These are phyloP conservation scores for Astrothelium subdiscretum DNA, from an alignment of 495 filamentous ascomycete genomes.

Conservation along the genomic window DNA sequence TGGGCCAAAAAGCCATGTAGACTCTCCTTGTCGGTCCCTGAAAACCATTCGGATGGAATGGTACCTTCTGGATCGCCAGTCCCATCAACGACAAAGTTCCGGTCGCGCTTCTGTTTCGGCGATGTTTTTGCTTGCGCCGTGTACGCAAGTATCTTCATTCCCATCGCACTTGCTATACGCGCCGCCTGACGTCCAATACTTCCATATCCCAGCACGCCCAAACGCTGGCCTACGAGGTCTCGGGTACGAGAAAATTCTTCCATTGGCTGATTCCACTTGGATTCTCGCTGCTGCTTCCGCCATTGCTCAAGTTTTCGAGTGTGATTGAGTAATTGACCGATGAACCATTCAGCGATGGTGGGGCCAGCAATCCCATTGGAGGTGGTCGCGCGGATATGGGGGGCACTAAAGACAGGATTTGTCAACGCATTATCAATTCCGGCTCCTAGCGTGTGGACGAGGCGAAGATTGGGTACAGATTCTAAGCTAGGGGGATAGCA, in stretches of 20 bases:
- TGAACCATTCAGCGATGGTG: slow-evolving; percentile 73
- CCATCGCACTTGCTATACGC: slow-evolving; percentile 58
- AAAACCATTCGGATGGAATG: slow-evolving; percentile 63
- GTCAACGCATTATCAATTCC: slow-evolving; percentile 58
- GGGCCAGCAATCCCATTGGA: slow-evolving; percentile 71
- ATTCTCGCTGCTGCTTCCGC: slow-evolving; percentile 40
- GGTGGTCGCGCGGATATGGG: slow-evolving; percentile 54
- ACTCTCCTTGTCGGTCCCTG: slow-evolving; percentile 47
- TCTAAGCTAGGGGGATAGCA: slow-evolving; percentile 38
- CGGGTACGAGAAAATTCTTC: slow-evolving; percentile 23
- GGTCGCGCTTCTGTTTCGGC: slow-evolving; percentile 46
- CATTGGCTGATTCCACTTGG: slow-evolving; percentile 38
- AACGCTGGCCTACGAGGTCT: slow-evolving; percentile 43
- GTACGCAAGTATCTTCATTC: slow-evolving; percentile 77
- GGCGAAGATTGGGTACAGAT: slow-evolving; percentile 44
- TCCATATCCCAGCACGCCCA: slow-evolving; percentile 76
- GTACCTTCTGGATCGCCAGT: slow-evolving; percentile 66
- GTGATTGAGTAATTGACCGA: slow-evolving; percentile 45
- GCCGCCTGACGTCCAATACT: slow-evolving; percentile 70
- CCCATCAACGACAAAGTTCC: slow-evolving; percentile 57
- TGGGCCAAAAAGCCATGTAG: slow-evolving; percentile 55
- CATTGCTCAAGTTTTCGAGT: slow-evolving; percentile 39
- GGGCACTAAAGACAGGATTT: slow-evolving; percentile 53
- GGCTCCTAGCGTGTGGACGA: slow-evolving; percentile 66
- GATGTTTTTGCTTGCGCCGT: slow-evolving; percentile 52